A percentile compares a stretch with the other conserved stretches of the same genome.
phyloP scores from a whole-genome alignment of 2,329 filamentous ascomycete genomes.

The Diaporthe citri region DNA sequence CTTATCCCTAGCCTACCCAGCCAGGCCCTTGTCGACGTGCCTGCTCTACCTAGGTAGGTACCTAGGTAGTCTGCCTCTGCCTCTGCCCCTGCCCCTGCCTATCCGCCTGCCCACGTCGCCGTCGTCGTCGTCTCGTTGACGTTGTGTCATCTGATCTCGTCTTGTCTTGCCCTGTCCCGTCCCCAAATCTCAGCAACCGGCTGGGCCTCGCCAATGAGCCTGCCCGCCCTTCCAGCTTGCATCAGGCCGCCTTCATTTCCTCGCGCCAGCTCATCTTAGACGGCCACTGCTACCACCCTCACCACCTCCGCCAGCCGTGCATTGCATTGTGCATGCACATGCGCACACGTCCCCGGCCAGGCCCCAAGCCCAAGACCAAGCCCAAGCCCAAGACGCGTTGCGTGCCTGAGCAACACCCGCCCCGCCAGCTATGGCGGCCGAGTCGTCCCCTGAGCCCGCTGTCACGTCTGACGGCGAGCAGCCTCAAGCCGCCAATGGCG shows the following conservation, averaged over 20 bases:
- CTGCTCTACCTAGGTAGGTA: no score
- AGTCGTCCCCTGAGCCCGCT: slow-evolving; percentile 7
- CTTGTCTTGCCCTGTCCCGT: neutral
- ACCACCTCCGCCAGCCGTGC: neutral
- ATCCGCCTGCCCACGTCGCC: no score
- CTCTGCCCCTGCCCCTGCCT: neutral
- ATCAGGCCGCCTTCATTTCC: slow-evolving; percentile 48
- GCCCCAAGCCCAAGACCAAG: neutral
- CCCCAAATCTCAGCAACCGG: slow-evolving; percentile 5
- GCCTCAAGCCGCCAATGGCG: slow-evolving; percentile 21
- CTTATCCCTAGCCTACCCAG: neutral
- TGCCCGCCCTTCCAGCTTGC: neutral
- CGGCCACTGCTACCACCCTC: slow-evolving; percentile 2
- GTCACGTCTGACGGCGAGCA: slow-evolving; percentile 44
- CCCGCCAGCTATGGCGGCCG: slow-evolving; percentile 16
- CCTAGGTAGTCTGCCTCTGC: neutral
- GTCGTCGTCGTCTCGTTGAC: neutral
- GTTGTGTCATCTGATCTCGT: neutral
- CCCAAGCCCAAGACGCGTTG: neutral
- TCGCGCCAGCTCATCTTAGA: slow-evolving; percentile 26
- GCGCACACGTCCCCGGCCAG: neutral
- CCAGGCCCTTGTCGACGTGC: neutral
- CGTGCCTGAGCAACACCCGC: neutral
- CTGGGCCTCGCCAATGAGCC: slow-evolving; percentile 22
- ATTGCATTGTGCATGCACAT: slow-evolving; percentile 17